Base-by-base conservation (phyloP, 768 basidiomycete species). In the Grammothele lineata region DNA sequence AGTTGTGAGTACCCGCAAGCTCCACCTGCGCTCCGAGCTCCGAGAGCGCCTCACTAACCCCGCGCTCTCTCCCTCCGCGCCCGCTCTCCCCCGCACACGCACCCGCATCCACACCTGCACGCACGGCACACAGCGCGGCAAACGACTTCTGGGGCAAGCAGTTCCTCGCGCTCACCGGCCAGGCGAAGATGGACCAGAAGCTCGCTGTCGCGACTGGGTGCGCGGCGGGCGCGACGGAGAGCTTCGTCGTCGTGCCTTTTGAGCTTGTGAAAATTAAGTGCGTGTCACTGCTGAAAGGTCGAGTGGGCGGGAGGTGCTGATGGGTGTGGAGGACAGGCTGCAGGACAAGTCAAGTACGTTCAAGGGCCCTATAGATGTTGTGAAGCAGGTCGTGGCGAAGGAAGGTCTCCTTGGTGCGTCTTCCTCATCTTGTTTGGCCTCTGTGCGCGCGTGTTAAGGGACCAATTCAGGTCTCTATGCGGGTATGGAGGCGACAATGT, bases 401-500 rank as follows among this genome's bases (percentile, higher is more conserved):
- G 83, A 91, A 26, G 95, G 95, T 23, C 40, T 87, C 4, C 68
- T 97, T 0, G 94, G 92, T 57, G 24, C 25, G 55, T 39, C 1
- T 3, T 25, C 11, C 3, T 12, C 1, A 30, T 14, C 27, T 30
- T 14, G n/a, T n/a, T n/a, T n/a, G n/a, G n/a, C n/a, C n/a, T n/a
- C n/a, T n/a, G 27, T 30, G 27, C 27, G 8, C 4, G 18, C 4
- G 23, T 21, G 15, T 4, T 41, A 33, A 19, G 1, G 17, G 19
- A 18, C 8, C 19, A 9, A 18, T 35, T 11, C 23, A 56, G 57
- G 60, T 17, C 68, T 97, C 21, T 97, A 97, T 61, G 81, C 81
- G 19, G 94, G 96, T 27, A 94, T 98, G 87, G 96, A 98, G 63
- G 80, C 92, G 11, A 98, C 95, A 2, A 95, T 97, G 70, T 97